phyloP scores from a whole-genome alignment of 208 protist genomes.

The Strigomonas galati region DNA sequence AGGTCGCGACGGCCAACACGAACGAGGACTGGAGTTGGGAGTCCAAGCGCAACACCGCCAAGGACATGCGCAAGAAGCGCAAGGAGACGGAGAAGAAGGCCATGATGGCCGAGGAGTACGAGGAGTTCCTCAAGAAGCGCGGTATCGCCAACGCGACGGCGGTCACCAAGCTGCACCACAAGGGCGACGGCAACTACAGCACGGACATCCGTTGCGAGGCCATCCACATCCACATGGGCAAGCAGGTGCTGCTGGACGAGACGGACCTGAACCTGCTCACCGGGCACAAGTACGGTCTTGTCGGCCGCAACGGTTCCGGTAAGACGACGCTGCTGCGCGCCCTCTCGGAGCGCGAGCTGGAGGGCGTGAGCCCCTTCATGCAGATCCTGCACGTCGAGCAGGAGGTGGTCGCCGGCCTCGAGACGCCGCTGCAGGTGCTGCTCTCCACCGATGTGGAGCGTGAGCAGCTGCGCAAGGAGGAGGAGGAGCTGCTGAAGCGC shows the following conservation, averaged over 20 bases:
- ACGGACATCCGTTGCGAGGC: conserved; percentile 84
- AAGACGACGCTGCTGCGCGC: conserved; percentile 95
- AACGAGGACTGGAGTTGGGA: conserved; percentile 91
- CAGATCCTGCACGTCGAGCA: conserved; percentile 98
- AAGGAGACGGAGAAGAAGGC: conserved; percentile 90
- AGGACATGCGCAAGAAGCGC: conserved; percentile 85
- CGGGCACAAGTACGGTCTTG: conserved; percentile 95
- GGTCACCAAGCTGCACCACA: conserved; percentile 86
- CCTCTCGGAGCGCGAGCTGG: conserved; percentile 89
- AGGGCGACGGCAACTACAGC: conserved; percentile 75
- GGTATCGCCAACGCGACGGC: conserved; percentile 70
- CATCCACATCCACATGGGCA: conserved; percentile 90
- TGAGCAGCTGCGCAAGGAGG: conserved; percentile 85
- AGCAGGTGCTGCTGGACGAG: conserved; percentile 77
- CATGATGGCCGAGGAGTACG: conserved; percentile 85
- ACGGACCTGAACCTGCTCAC: conserved; percentile 79
- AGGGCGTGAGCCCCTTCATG: conserved; percentile 94
- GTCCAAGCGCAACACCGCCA: conserved; percentile 80
- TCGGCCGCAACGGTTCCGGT: conserved; percentile 94
- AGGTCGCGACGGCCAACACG: conserved; percentile 76
- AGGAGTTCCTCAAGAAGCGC: conserved; percentile 85
- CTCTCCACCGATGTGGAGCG: conserved; percentile 92
- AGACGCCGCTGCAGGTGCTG: conserved; percentile 89
- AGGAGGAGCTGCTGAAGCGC: conserved; percentile 86
- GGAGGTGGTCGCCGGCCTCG: conserved; percentile 87